These are phyloP conservation scores for Phaffia australis DNA, from an alignment of 768 basidiomycete genomes.

Conservation along the genomic window DNA sequence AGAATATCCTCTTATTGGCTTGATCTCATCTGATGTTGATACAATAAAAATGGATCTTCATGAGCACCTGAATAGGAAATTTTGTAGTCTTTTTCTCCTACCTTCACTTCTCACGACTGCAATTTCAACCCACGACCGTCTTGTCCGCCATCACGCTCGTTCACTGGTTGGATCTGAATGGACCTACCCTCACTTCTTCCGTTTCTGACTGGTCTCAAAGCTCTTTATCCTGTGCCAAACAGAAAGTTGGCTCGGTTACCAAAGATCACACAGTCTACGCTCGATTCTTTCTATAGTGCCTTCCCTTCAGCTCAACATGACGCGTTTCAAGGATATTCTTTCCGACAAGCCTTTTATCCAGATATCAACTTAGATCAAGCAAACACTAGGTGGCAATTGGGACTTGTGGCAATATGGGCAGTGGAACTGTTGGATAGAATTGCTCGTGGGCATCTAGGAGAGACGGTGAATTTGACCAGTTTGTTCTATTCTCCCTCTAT, in stretches of 20 bases:
- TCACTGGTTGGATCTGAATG: too few relatives aligned
- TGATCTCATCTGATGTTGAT: too few relatives aligned
- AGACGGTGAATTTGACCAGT: constrained; percentile 5
- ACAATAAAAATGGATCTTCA: too few relatives aligned
- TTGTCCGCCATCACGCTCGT: too few relatives aligned
- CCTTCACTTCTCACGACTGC: too few relatives aligned
- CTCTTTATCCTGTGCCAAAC: constrained; percentile 6
- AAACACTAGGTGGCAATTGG: neutral
- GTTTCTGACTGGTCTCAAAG: neutral
- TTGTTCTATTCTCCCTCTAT: too few relatives aligned
- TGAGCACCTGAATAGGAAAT: too few relatives aligned
- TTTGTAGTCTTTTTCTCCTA: too few relatives aligned
- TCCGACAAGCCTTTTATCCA: neutral
- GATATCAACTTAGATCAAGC: neutral
- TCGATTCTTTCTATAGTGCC: neutral
- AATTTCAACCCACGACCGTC: too few relatives aligned
- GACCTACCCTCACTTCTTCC: too few relatives aligned
- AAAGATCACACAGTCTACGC: constrained; percentile 5
- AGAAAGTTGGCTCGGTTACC: neutral
- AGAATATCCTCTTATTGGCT: too few relatives aligned
- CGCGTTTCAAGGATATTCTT: neutral
- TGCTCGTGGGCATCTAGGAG: constrained; percentile 2
- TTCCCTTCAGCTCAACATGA: neutral
- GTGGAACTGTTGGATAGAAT: neutral
- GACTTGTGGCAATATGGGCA: constrained; percentile 12